Conservation (phyloP, 176 grass and related monocot species). For the Saccharum officinarum region DNA sequence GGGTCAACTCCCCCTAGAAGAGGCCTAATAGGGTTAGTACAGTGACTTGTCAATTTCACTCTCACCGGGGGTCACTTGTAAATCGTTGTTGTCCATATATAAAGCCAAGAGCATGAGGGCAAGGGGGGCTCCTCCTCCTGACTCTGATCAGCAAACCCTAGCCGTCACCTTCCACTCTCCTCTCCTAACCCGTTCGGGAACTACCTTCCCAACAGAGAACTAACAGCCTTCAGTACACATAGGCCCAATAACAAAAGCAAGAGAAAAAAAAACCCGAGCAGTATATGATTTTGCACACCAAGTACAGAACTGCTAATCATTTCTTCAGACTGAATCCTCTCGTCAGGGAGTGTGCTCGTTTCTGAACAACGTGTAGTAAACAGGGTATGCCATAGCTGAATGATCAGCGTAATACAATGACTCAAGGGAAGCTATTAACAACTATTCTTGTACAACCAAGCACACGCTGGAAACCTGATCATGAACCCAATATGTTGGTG, state of each 20-base stretch:
- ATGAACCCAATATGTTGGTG: constrained; percentile 1
- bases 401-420: constrained; percentile 1
- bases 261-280: background rate
- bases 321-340: constrained; percentile 25
- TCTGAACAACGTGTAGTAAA: background rate
- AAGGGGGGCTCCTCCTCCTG: too few relatives aligned
- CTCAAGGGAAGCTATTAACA: constrained; percentile 47
- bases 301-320: background rate
- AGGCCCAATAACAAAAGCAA: background rate
- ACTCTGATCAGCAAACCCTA: too few relatives aligned
- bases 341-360: background rate
- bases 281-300: background rate
- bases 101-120: too few relatives aligned
- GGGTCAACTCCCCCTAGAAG: too few relatives aligned
- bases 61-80: too few relatives aligned
- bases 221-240: background rate
- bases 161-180: too few relatives aligned
- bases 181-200: too few relatives aligned
- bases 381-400: constrained; percentile 11
- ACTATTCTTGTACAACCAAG: constrained; percentile 53
- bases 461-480: constrained; percentile 9
- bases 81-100: too few relatives aligned
- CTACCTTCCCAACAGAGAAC: too few relatives aligned
- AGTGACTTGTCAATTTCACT: too few relatives aligned
- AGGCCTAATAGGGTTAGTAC: too few relatives aligned